Evolutionary conservation across 768 basidiomycete genomes (phyloP), one percentile per base, ranked within the genome.

Genomic region (Phaffia australis): DNA sequence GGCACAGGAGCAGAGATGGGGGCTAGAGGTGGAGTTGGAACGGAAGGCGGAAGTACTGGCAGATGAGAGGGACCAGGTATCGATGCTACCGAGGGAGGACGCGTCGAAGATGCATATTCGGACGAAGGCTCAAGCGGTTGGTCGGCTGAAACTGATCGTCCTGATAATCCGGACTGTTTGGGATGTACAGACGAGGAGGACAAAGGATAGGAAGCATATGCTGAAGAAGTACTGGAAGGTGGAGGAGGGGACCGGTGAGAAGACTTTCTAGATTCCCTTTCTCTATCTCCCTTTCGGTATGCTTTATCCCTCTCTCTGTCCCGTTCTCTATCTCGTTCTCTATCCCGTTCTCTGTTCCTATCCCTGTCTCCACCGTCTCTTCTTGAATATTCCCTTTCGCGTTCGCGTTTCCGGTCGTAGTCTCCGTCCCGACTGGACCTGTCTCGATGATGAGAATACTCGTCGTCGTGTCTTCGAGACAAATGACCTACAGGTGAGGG

Each of bases 391-490:
- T 60, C 58, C 23, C 51, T 29, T 16, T 65, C 58, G 18, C 65
- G 56, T 21, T 57, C 56, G 19, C 58, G 29, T 47, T 30, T 47
- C 25, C 57, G 16, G 35, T 66, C 65, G 15, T 60, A 30, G 14
- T 35, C 48, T 29, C 54, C 7, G 49, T 63, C 42, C 4, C 42
- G 47, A 49, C 9, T 21, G 25, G 42, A 25, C 18, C 50, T 49
- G 23, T 30, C 27, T 23, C 50, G 21, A 23, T 49, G 60, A 19
- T 50, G 52, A 11, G 54, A 15, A 46, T 64, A 56, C 35, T 66
- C 65, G 58, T 66, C 65, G 48, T 52, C 25, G n/a, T 51, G 51
- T 25, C 21, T 61, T 51, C 46, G 49, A 29, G 47, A 50, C 29
- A n/a, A 47, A 54, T 16, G 46, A 27, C 30, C 55, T 16, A n/a